These are phyloP conservation scores for Cantharellus cinnabarinus DNA, from an alignment of 768 basidiomycete genomes.

Conservation along the genomic window DNA sequence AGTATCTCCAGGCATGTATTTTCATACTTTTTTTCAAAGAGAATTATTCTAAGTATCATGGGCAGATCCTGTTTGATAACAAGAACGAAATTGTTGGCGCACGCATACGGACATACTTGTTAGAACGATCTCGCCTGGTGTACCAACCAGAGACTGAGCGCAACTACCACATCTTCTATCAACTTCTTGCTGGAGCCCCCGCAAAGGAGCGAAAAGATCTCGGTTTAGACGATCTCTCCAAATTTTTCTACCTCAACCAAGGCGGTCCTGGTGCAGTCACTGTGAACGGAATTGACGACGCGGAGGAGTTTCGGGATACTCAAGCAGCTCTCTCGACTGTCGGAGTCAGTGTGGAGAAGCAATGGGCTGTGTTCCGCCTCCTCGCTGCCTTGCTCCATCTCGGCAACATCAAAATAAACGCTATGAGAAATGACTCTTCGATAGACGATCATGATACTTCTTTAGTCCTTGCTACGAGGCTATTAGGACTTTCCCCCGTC, in stretches of 20 bases:
- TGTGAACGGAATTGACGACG: conserved; percentile 86
- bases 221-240: conserved; percentile 71
- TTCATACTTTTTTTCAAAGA: conserved; percentile 9
- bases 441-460: conserved; percentile 71
- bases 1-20: conserved; percentile 78
- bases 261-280: conserved; percentile 76
- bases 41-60: background rate
- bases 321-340: conserved; percentile 93
- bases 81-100: conserved; percentile 95
- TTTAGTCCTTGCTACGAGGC: conserved; percentile 61
- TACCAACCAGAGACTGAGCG: conserved; percentile 94
- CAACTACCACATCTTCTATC: conserved; percentile 99
- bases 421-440: conserved; percentile 58
- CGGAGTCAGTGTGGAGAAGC: conserved; percentile 91
- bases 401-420: conserved; percentile 88
- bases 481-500: conserved; percentile 70
- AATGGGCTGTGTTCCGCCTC: conserved; percentile 94
- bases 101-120: conserved; percentile 91
- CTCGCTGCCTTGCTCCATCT: conserved; percentile 86
- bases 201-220: conserved; percentile 89
- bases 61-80: conserved; percentile 87
- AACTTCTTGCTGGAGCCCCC: conserved; percentile 91
- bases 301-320: conserved; percentile 82
- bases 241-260: conserved; percentile 85
- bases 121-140: conserved; percentile 92